Percentiles rank a stretch among this genome's conserved stretches.
These are phyloP conservation scores for Neurospora hispaniola DNA, from an alignment of 495 filamentous ascomycete genomes.

Conservation along the genomic window DNA sequence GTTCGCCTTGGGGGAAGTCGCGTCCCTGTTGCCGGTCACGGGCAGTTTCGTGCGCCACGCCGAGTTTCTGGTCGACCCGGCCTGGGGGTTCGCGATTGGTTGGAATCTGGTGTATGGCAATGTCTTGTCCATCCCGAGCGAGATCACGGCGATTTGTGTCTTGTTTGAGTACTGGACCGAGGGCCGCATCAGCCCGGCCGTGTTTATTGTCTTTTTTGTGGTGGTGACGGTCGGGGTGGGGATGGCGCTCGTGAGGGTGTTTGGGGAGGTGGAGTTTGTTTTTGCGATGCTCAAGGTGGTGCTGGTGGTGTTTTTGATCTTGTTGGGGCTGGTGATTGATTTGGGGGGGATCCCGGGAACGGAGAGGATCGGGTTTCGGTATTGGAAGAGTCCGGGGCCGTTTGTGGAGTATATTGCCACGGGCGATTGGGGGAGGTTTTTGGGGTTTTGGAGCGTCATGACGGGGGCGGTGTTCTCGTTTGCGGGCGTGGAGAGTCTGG, in stretches of 20 bases:
- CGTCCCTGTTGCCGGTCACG: constrained; percentile 52
- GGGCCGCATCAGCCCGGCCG: constrained; percentile 28
- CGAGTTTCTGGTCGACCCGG: constrained; percentile 63
- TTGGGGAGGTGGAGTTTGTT: constrained; percentile 52
- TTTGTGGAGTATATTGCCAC: constrained; percentile 49
- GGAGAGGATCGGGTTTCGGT: constrained; percentile 51
- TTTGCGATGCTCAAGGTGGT: constrained; percentile 53
- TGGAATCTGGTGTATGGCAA: constrained; percentile 44
- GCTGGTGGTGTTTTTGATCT: constrained; percentile 53
- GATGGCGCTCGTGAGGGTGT: constrained; percentile 45
- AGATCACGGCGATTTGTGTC: constrained; percentile 52
- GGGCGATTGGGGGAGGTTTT: constrained; percentile 42
- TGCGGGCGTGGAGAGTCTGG: constrained; percentile 45
- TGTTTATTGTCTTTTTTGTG: constrained; percentile 48
- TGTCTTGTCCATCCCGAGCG: constrained; percentile 42
- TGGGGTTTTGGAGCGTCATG: constrained; percentile 51
- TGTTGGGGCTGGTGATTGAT: constrained; percentile 58
- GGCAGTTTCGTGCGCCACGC: constrained; percentile 53
- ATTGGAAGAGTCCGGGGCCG: constrained; percentile 60
- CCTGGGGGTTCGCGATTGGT: constrained; percentile 72
- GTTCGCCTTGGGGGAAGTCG: constrained; percentile 48
- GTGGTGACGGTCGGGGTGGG: constrained; percentile 42
- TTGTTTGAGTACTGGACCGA: constrained; percentile 45
- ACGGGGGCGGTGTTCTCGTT: constrained; percentile 50
- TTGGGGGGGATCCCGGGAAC: constrained; percentile 49